Evolutionary conservation across 108 stramenopile genomes (phyloP), one percentile per base, ranked within the genome.

Genomic region (Parmales sp.): DNA sequence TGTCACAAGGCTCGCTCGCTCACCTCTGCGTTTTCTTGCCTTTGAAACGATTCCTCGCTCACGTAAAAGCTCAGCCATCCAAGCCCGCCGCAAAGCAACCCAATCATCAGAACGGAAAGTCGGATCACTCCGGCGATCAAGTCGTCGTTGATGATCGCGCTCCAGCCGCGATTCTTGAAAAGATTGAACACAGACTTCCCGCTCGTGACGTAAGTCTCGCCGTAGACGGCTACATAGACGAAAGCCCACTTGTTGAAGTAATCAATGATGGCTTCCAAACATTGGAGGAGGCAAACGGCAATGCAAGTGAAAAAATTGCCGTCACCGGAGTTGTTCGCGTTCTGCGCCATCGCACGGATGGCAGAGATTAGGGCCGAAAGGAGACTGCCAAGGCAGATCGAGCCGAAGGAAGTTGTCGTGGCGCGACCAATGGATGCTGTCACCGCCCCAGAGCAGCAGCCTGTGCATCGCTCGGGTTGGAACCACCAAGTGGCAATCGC

Each of bases 401-500:
- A 80, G 16, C 93, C 93, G 75, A 94, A 86, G 7, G 87, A 88
- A 4, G 66, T 77, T n/a, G 92, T 90, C 34, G 85, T 51, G 16
- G 86, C 72, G 36, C 88, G 70, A 6, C 66, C 49, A 37, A 80
- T 78, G 18, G 81, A 79, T 39, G 76, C 80, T 38, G 68, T 37
- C 5, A 92, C 82, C 0, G 79, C 84, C 63, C 39, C 45, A 18
- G 83, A 85, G 73, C 89, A 88, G 60, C 76, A 86, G 25, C 71
- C 67, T 5, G 72, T 69, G 3, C 79, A 86, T 45, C 86, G 88
- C 45, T 51, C 44, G 0, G 88, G 85, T 26, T 71, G 69, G 65
- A 86, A 83, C 94, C 94, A 95, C 90, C 90, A 95, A 28, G 86
- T 88, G 3, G 86, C 88, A 23, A 90, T 87, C 26, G 87, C 83